These are phyloP conservation scores for Paracoccidioides brasiliensis DNA, from an alignment of 2,329 filamentous ascomycete species.

Conservation along the genomic window DNA sequence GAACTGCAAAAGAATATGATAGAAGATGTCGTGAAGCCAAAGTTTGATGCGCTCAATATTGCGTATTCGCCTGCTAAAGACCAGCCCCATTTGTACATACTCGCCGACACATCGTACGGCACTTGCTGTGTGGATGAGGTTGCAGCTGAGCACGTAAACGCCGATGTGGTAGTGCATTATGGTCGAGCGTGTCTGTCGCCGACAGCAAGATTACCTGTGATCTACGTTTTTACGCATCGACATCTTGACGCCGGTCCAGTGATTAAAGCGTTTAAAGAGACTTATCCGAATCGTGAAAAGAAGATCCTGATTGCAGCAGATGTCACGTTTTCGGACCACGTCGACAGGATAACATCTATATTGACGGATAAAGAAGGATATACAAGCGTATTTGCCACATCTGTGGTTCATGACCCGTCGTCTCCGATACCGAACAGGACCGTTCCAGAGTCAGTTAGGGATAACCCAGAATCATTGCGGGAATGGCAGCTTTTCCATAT, in stretches of 20 bases:
- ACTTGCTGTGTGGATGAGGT: constrained; percentile 96
- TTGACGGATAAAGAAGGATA: constrained; percentile 54
- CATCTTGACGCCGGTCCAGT: constrained; percentile 50
- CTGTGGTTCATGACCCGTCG: constrained; percentile 63
- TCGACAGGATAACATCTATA: constrained; percentile 43
- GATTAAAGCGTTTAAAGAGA: constrained; percentile 49
- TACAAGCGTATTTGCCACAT: constrained; percentile 51
- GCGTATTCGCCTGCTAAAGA: constrained; percentile 5
- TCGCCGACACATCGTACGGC: constrained; percentile 93
- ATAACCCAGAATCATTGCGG: constrained; percentile 39
- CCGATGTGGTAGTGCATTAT: constrained; percentile 88
- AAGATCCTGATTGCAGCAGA: constrained; percentile 78
- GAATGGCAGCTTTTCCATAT: constrained; percentile 75
- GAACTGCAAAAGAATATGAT: constrained; percentile 12
- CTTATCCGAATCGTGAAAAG: constrained; percentile 50
- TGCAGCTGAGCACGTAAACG: constrained; percentile 82
- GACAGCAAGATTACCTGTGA: constrained; percentile 71
- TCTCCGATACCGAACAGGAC: constrained; percentile 75
- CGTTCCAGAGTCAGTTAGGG: constrained; percentile 40
- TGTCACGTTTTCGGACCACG: constrained; percentile 69
- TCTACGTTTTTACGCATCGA: constrained; percentile 78
- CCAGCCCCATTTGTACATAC: constrained; percentile 53
- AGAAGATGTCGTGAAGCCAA: neutral
- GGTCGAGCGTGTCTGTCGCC: constrained; percentile 85
- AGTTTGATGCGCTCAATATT: constrained; percentile 11